Percentiles rank a stretch among this genome's conserved stretches.
Conservation (phyloP, 2,329 filamentous ascomycete genomes). For the Penicillium sp. region DNA sequence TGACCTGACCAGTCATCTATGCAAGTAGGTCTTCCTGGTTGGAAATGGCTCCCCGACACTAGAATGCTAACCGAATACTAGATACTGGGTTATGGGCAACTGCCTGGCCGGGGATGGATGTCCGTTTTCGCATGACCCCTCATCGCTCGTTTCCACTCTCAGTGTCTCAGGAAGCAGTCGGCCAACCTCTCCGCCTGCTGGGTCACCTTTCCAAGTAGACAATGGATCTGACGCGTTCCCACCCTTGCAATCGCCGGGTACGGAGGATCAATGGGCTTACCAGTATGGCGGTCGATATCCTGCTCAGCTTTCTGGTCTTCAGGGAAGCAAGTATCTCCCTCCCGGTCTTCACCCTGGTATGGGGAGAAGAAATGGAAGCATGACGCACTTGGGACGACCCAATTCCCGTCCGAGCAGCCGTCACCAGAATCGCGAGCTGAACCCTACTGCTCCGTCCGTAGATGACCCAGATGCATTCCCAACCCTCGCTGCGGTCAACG, state of each 20-base stretch:
- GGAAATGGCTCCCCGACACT: not conserved
- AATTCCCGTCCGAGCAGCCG: conserved; percentile 83
- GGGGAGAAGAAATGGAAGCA: conserved; percentile 49
- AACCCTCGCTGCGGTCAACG: conserved; percentile 71
- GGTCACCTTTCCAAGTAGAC: conserved; percentile 69
- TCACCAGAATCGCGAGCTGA: conserved; percentile 65
- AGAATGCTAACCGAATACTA: conserved; percentile 41
- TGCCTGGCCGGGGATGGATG: conserved; percentile 92
- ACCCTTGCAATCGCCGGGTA: conserved; percentile 62
- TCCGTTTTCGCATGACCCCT: conserved; percentile 95
- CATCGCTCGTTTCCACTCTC: conserved; percentile 79
- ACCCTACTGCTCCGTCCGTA: conserved; percentile 70
- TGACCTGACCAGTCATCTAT: conserved; percentile 90
- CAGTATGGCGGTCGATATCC: conserved; percentile 47
- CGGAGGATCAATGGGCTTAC: conserved; percentile 59
- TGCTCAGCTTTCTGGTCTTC: conserved; percentile 41
- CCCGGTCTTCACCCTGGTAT: conserved; percentile 30
- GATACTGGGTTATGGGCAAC: conserved; percentile 94
- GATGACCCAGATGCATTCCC: conserved; percentile 97
- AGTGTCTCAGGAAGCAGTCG: conserved; percentile 60
- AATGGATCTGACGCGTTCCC: conserved; percentile 81
- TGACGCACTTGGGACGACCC: conserved; percentile 59
- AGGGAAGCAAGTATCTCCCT: conserved; percentile 45
- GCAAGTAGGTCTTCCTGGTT: conserved; percentile 73
- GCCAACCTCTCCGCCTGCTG: conserved; percentile 60